phyloP scores from a whole-genome alignment of 176 grass and related monocot species.

The Aegilops speltoides region DNA sequence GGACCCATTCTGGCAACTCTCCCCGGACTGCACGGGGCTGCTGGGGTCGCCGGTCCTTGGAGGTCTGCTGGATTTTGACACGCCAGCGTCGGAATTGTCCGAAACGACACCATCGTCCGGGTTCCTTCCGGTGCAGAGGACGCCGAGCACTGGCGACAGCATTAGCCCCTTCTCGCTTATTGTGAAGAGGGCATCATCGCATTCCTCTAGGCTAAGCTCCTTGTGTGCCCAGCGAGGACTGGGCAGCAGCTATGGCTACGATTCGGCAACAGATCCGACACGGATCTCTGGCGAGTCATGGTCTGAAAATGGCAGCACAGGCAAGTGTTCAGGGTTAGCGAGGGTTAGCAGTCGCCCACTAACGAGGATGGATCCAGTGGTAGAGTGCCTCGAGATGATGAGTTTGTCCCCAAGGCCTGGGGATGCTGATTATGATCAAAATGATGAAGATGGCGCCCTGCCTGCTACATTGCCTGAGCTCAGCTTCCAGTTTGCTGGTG shows the following conservation, averaged over 20 bases:
- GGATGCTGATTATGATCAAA: conserved; percentile 38
- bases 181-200: conserved; percentile 73
- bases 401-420: conserved; percentile 39
- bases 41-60: conserved; percentile 38
- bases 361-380: conserved; percentile 45
- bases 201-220: conserved; percentile 51
- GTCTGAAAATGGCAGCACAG: conserved; percentile 10
- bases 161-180: conserved; percentile 96
- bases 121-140: conserved; percentile 49
- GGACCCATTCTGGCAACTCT: conserved; percentile 41
- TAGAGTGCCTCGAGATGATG: conserved; percentile 54
- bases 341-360: conserved; percentile 21
- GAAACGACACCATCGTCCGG: conserved; percentile 49
- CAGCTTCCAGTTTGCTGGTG: conserved; percentile 71
- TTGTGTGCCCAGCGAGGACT: conserved; percentile 42
- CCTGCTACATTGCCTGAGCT: conserved; percentile 41
- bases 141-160: conserved; percentile 70
- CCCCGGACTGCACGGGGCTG: conserved; percentile 42
- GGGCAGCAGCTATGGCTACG: conserved; percentile 1
- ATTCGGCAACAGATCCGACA: background rate
- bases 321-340: conserved; percentile 13
- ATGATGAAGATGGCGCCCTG: background rate
- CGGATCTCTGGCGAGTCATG: conserved; percentile 30
- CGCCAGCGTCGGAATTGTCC: conserved; percentile 29
- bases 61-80: conserved; percentile 33